Conservation (phyloP, 352 stramenopile species). For the Globisporangium nodosum region DNA sequence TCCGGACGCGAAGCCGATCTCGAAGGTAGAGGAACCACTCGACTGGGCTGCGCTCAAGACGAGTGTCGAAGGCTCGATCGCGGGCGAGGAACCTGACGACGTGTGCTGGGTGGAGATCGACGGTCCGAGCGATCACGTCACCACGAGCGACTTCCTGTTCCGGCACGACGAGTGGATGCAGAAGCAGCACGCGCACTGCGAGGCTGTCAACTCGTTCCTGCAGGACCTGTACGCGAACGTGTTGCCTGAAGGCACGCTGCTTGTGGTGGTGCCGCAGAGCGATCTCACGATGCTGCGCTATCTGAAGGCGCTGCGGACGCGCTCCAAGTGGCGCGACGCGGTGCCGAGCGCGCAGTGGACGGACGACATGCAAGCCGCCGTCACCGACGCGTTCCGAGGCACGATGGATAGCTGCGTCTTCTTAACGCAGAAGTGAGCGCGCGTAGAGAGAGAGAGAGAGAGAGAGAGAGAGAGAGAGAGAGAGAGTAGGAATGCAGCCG, state of each 20-base stretch:
- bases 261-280: conserved; percentile 67
- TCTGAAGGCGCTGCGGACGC: conserved; percentile 66
- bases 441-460: conserved; percentile 1
- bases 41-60: conserved; percentile 31
- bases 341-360: conserved; percentile 27
- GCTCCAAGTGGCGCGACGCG: conserved; percentile 69
- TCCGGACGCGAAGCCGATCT: conserved; percentile 9
- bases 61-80: conserved; percentile 22
- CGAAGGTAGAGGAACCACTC: conserved; percentile 24
- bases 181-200: conserved; percentile 42
- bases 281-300: conserved; percentile 68
- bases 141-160: conserved; percentile 53
- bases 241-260: conserved; percentile 42
- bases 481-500: background rate
- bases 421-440: conserved; percentile 46
- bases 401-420: conserved; percentile 76
- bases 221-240: conserved; percentile 29
- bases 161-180: conserved; percentile 67
- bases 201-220: conserved; percentile 45
- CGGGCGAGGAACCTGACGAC: conserved; percentile 18
- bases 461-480: background rate
- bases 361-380: conserved; percentile 51
- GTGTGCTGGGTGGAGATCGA: conserved; percentile 79
- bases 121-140: conserved; percentile 23
- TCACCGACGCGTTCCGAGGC: conserved; percentile 63